Percentiles rank a stretch among this genome's conserved stretches.
Evolutionary conservation across 2,329 filamentous ascomycete species (phyloP).

Genomic region (Aureobasidium melanogenum): DNA sequence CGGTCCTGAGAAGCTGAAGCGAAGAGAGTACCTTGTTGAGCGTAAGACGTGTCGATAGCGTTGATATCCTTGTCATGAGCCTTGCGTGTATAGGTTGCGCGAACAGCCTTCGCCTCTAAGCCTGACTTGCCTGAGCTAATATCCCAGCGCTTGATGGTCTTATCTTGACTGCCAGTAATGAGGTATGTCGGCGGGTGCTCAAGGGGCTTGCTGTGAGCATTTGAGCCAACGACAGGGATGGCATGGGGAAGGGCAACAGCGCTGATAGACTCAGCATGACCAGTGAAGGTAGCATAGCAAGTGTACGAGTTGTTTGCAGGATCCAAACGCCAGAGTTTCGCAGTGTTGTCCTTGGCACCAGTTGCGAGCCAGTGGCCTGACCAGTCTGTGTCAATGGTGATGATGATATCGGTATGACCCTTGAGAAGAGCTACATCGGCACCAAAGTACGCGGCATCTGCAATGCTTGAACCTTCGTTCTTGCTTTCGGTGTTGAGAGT

Average conservation of each 20-base stretch:
- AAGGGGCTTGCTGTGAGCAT: constrained; percentile 63
- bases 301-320: constrained; percentile 62
- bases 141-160: constrained; percentile 92
- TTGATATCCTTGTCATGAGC: constrained; percentile 99
- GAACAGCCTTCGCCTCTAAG: constrained; percentile 40
- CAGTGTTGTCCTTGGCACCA: constrained; percentile 93
- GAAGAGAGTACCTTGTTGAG: constrained; percentile 67
- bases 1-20: constrained; percentile 95
- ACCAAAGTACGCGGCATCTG: constrained; percentile 60
- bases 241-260: constrained; percentile 75
- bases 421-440: constrained; percentile 79
- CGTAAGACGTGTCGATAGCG: constrained; percentile 63
- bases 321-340: constrained; percentile 82
- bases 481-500: constrained; percentile 47
- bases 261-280: constrained; percentile 88
- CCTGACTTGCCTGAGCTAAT: constrained; percentile 46
- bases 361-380: constrained; percentile 95
- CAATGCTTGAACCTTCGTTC: constrained; percentile 18
- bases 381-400: constrained; percentile 90
- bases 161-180: constrained; percentile 88
- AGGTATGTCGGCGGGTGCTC: constrained; percentile 75
- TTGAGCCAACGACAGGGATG: constrained; percentile 57
- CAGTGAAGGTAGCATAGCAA: constrained; percentile 76
- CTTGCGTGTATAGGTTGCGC: constrained; percentile 78
- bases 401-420: constrained; percentile 92